Conservation (phyloP, 2,329 filamentous ascomycete genomes). For the Sporothrix pallida region DNA sequence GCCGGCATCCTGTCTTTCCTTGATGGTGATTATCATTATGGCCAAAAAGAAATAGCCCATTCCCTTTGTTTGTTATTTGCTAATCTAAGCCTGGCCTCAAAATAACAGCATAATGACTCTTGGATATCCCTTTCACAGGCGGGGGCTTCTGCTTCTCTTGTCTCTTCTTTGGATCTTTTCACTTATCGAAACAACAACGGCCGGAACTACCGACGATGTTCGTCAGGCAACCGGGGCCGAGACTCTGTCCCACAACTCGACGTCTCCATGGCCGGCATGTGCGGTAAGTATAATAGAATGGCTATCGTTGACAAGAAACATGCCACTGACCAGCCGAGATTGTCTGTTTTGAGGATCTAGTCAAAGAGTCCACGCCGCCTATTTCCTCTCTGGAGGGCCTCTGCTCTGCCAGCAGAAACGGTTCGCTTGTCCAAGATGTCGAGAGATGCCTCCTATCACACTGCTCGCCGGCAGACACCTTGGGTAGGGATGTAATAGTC, state of each 20-base stretch:
- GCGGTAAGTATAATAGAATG: neutral
- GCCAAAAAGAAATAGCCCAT: no score
- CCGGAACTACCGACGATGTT: no score
- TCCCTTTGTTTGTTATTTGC: no score
- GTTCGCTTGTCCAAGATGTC: neutral
- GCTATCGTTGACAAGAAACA: no score
- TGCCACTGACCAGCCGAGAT: neutral
- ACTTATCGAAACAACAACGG: no score
- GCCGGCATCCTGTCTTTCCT: neutral
- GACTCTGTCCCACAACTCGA: neutral
- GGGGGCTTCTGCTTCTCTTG: no score
- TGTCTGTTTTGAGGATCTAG: neutral
- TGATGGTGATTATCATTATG: neutral
- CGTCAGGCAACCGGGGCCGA: no score
- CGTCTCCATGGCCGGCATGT: neutral
- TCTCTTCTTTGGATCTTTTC: no score
- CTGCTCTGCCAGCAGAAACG: slow-evolving; percentile 13
- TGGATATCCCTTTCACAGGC: no score
- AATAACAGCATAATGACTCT: no score
- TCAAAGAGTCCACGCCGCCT: neutral
- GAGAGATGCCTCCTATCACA: slow-evolving; percentile 10
- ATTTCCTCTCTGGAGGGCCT: neutral
- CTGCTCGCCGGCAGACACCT: slow-evolving; percentile 27
- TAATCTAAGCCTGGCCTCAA: no score
- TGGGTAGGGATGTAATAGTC: neutral